phyloP scores from a whole-genome alignment of 1,139 yeast species.

The Petasospora rhodanensis region DNA sequence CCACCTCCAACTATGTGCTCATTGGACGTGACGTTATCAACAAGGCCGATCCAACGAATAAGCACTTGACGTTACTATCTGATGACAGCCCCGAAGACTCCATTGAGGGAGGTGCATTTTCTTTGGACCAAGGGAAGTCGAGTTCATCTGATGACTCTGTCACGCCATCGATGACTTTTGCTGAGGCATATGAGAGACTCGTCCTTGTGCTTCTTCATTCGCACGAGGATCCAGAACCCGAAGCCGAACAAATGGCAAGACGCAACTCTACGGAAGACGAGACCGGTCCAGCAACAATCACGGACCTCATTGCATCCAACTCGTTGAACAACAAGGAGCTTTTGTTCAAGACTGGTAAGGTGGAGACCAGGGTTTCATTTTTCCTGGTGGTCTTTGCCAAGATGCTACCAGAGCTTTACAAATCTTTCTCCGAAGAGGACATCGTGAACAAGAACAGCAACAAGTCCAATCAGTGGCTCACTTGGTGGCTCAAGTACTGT shows the following conservation, averaged over 20 bases:
- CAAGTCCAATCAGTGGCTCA: constrained; percentile 86
- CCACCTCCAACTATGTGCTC: constrained; percentile 33
- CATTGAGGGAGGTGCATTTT: constrained; percentile 7
- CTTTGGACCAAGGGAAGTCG: constrained; percentile 11
- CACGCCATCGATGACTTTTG: constrained; percentile 41
- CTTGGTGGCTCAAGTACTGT: constrained; percentile 93
- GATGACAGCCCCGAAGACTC: constrained; percentile 9
- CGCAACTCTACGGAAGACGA: constrained; percentile 8
- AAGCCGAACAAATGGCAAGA: constrained; percentile 6
- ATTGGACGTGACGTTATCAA: constrained; percentile 32
- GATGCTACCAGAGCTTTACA: constrained; percentile 70
- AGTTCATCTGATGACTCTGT: constrained; percentile 7
- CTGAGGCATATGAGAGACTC: constrained; percentile 71
- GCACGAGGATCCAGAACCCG: constrained; percentile 48
- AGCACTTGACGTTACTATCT: constrained; percentile 18
- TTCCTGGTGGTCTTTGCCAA: constrained; percentile 65
- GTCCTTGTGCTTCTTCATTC: constrained; percentile 73
- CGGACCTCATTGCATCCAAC: constrained; percentile 16
- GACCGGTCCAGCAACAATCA: constrained; percentile 10
- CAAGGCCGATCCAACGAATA: constrained; percentile 16
- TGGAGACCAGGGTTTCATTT: constrained; percentile 65
- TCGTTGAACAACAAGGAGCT: constrained; percentile 19
- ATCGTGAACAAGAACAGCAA: constrained; percentile 59
- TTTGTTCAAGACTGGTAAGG: constrained; percentile 40
- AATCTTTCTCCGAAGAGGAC: constrained; percentile 78